Evolutionary conservation across 176 grass and related monocot genomes (phyloP).

Genomic region (Eleusine indica): DNA sequence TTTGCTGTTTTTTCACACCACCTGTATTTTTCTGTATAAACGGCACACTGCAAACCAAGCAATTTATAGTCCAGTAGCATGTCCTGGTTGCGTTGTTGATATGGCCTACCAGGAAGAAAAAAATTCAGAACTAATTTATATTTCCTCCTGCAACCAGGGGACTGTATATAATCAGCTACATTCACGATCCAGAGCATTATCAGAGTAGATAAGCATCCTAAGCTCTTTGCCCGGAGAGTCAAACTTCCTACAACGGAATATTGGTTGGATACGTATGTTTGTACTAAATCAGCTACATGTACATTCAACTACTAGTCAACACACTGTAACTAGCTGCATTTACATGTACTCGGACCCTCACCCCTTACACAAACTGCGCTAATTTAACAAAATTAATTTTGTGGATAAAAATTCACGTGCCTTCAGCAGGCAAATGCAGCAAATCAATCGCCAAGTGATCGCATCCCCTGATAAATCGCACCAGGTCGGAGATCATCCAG

Average conservation of each 20-base stretch:
- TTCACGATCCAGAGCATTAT: no score
- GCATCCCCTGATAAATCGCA: slow-evolving; percentile 71
- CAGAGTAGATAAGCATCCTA: no score
- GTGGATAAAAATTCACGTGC: neutral
- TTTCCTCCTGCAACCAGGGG: no score
- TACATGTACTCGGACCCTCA: slow-evolving; percentile 8
- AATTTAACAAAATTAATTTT: neutral
- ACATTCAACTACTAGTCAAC: neutral
- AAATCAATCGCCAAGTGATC: slow-evolving; percentile 58
- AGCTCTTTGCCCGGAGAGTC: neutral
- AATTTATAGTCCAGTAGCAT: no score
- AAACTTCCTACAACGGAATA: neutral
- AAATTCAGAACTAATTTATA: no score
- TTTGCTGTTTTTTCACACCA: neutral
- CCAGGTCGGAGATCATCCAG: slow-evolving; percentile 76
- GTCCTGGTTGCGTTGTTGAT: no score
- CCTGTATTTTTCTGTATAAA: neutral
- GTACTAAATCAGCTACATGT: neutral
- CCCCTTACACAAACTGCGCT: neutral
- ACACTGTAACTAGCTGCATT: slow-evolving; percentile 24
- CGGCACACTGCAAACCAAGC: neutral
- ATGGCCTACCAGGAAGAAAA: no score
- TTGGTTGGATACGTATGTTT: neutral
- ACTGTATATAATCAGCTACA: neutral
- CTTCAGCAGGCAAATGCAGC: neutral